Base-by-base conservation (phyloP, 2,329 filamentous ascomycete genomes). In the Cercospora zeina region DNA sequence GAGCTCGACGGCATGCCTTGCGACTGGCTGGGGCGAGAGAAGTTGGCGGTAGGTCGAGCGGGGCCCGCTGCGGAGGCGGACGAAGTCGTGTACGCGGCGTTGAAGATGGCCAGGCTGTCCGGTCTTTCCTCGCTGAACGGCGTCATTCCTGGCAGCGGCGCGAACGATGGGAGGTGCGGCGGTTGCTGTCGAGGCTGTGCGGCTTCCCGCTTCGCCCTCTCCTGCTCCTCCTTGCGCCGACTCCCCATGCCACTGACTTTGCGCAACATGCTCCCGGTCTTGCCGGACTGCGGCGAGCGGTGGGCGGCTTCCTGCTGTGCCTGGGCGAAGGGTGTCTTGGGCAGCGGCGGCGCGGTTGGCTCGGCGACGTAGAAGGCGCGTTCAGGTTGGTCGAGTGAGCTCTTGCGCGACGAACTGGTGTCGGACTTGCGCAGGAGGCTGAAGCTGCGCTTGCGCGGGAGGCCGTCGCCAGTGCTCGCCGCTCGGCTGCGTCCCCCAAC, bases 21-120 rank as follows among this genome's bases (percentile, higher is more conserved):
- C 16, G 53, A 39, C 54, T 65, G 53, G 33, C 62, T 67, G 3
- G 72, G 72, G 6, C 72, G 68, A 21, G 72, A 74, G 67, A 74
- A 74, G 67, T 74, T 74, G 63, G 70, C 70, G 58, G 55, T 39
- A 16, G 61, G 59, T 68, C 69, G 21, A 79, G 54, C 80, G 73
- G 56, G 39, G 10, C 39, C 39, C 19, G 39, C 76, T 69, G 69
- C 71, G 70, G 67, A 61, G 68, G 67, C 58, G 72, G 71, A 63
- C 73, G 58, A 77, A 73, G 62, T 69, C 64, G 58, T 67, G 70
- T 69, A 67, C 31, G 69, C 61, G 45, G 56, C 54, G 80, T 81
- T 61, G 85, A 83, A 68, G 71, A 85, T 85, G 68, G 84, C 83
- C 62, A 85, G 76, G 7, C 84, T 85, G 69, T 90, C 87, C 31